Percentiles rank a stretch among this genome's conserved stretches.
These are phyloP conservation scores for Cryptomeria japonica DNA, from an alignment of 75 land plant genomes.

Conservation along the genomic window DNA sequence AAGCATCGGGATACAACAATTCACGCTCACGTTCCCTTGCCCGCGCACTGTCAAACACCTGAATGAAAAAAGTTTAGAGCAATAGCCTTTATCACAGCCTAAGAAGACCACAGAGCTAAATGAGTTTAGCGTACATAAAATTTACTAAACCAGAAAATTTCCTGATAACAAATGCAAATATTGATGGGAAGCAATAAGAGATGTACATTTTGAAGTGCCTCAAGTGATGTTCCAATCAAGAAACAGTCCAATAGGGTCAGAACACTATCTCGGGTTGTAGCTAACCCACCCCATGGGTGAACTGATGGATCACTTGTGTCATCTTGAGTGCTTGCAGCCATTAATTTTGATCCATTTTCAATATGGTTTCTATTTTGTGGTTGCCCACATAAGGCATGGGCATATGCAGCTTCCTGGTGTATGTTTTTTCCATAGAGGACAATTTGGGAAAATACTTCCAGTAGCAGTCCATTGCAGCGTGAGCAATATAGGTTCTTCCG, in stretches of 20 bases:
- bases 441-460: conserved; percentile 94
- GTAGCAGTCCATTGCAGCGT: conserved; percentile 92
- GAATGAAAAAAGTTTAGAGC: conserved; percentile 12
- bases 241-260: conserved; percentile 90
- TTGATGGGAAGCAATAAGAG: not conserved
- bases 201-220: conserved; percentile 92
- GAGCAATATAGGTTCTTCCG: conserved; percentile 98
- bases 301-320: conserved; percentile 86
- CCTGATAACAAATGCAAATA: not conserved
- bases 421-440: conserved; percentile 85
- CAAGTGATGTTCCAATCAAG: conserved; percentile 73
- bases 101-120: not conserved
- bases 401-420: conserved; percentile 54
- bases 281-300: conserved; percentile 99
- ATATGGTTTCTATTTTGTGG: conserved; percentile 18
- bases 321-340: conserved; percentile 40
- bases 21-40: conserved; percentile 93
- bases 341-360: conserved; percentile 21
- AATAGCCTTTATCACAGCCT: not conserved
- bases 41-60: conserved; percentile 98
- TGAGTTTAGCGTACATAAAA: not conserved
- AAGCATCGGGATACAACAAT: conserved; percentile 96
- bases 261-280: conserved; percentile 78
- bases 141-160: conserved; percentile 5
- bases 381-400: conserved; percentile 9